phyloP scores from a whole-genome alignment of 352 stramenopile species.

The Phytophthora ramorum region DNA sequence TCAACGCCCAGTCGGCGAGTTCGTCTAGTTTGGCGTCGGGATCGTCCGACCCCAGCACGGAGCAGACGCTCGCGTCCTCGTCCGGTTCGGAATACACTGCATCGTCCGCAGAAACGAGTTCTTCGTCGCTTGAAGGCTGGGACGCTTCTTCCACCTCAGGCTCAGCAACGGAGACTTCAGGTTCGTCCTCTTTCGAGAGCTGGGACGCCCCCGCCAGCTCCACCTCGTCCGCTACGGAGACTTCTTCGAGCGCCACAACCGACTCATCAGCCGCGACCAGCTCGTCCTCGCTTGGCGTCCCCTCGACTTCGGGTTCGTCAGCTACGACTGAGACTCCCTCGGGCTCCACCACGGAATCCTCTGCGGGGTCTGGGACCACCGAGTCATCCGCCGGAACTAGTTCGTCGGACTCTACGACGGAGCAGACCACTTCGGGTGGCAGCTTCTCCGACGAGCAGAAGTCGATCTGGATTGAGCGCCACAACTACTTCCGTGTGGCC shows the following conservation, averaged over 20 bases:
- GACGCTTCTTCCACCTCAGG: conserved; percentile 3
- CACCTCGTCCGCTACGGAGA: neutral
- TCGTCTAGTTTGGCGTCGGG: conserved; percentile 4
- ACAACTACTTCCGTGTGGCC: conserved; percentile 78
- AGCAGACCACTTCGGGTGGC: conserved; percentile 28
- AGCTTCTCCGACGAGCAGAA: conserved; percentile 48
- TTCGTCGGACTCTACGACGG: conserved; percentile 3
- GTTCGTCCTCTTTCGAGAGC: conserved; percentile 1
- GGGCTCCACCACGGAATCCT: conserved; percentile 1
- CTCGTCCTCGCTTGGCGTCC: conserved; percentile 5
- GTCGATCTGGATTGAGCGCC: conserved; percentile 73
- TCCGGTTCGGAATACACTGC: conserved; percentile 11
- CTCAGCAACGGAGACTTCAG: conserved; percentile 9
- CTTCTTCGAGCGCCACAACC: conserved; percentile 9
- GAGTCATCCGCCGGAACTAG: conserved; percentile 14
- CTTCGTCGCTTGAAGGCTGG: conserved; percentile 11
- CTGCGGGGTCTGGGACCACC: conserved; percentile 4
- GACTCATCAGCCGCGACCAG: conserved; percentile 13
- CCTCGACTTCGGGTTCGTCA: conserved; percentile 6
- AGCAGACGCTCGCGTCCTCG: conserved; percentile 12
- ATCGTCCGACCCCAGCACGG: conserved; percentile 14
- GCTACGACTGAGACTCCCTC: conserved; percentile 18
- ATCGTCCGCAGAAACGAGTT: conserved; percentile 16
- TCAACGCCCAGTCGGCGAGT: conserved; percentile 14
- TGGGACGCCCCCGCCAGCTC: conserved; percentile 3